Percentiles rank a stretch among this genome's conserved stretches.
These are phyloP conservation scores for Eucalyptus globulus DNA, from an alignment of 345 rosid genomes.

Conservation along the genomic window DNA sequence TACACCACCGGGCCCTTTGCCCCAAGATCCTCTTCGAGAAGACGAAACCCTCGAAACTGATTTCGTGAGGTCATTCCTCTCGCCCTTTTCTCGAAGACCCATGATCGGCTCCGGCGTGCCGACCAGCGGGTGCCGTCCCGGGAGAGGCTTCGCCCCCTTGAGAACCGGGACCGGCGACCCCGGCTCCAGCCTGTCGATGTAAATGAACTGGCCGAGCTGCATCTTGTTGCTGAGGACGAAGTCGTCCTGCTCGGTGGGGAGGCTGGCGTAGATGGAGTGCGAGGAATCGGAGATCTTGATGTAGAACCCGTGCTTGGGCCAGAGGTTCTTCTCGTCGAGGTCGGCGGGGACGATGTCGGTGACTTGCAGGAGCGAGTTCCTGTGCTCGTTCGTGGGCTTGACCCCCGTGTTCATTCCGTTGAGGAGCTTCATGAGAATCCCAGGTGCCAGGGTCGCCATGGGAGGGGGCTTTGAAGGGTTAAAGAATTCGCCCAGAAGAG, in stretches of 20 bases:
- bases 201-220: constrained; percentile 93
- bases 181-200: constrained; percentile 77
- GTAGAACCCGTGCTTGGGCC: constrained; percentile 86
- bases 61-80: constrained; percentile 18
- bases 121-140: constrained; percentile 80
- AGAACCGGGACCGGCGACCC: constrained; percentile 92
- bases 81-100: constrained; percentile 48
- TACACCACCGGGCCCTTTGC: constrained; percentile 20
- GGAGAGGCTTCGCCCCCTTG: constrained; percentile 74
- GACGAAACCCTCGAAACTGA: constrained; percentile 11
- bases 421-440: constrained; percentile 64
- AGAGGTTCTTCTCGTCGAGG: constrained; percentile 85
- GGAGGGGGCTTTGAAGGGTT: neutral
- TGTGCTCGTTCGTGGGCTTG: constrained; percentile 77
- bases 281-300: constrained; percentile 93
- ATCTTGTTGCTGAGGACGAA: constrained; percentile 73
- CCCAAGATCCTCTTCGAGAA: constrained; percentile 89
- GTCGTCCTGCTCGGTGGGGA: constrained; percentile 83
- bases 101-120: constrained; percentile 86
- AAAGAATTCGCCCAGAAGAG: neutral
- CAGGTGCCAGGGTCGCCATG: constrained; percentile 72
- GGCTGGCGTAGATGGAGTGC: constrained; percentile 77
- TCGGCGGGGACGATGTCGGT: constrained; percentile 93
- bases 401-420: constrained; percentile 80
- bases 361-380: constrained; percentile 83